Base-by-base conservation (phyloP, 2,329 filamentous ascomycete species). In the Capronia epimyces region DNA sequence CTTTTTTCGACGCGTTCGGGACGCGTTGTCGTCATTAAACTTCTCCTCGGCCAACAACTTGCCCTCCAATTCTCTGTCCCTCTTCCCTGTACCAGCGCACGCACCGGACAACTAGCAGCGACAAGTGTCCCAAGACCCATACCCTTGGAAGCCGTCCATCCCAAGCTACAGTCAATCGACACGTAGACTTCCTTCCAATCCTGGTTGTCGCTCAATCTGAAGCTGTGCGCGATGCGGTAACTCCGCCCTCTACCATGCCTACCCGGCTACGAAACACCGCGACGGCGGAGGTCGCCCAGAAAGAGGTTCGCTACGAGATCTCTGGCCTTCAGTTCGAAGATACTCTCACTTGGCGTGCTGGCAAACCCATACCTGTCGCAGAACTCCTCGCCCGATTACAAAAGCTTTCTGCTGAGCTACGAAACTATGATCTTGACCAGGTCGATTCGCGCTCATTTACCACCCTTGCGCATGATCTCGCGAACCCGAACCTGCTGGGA, bases 261-360 rank as follows among this genome's bases (percentile, higher is more conserved):
- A 22, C 22, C 22, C 39, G 39, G 39, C 39, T n/a, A 15, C 39
- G 39, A 24, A 5, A 24, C 12, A 24, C 20, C 22, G 22, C 39
- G 6, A 39, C 54, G 8, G 53, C 52, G 40, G 48, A 55, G 20
- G 40, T 44, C 42, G 50, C 53, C 49, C 50, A 46, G 20, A 46
- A 49, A 15, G 46, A 56, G 15, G 46, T 15, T 27, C 42, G 46
- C 44, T 61, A 61, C 37, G 39, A 62, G 21, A 57, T 60, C 22
- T 55, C 59, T 8, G 56, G 59, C 36, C 80, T 98, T 42, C 74
- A 82, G 60, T 97, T 97, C 76, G 81, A 90, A 63, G 84, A 96
- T 65, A 77, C 88, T 57, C 76, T 98, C 50, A 87, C 89, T 66
- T 96, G 93, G 87, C 86, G 86, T 65, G 88, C 90, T 37, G 93